Conservation (phyloP, 768 basidiomycete species). For the Lactarius pseudohatsudake region DNA sequence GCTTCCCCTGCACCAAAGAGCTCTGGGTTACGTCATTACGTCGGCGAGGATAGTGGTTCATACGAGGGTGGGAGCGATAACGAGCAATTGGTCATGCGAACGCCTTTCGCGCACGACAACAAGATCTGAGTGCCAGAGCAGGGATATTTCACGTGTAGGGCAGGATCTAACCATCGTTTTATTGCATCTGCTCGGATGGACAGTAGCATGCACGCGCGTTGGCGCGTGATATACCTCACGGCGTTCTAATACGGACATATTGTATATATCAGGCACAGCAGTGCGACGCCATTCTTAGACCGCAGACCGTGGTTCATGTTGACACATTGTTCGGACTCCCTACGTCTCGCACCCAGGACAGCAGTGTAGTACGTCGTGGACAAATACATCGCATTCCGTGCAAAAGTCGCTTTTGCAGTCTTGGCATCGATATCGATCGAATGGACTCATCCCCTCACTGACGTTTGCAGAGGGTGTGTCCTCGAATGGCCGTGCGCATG, state of each 20-base stretch:
- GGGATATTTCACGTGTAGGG: not conserved
- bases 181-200: not conserved
- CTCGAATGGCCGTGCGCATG: constrained; percentile 75
- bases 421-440: constrained; percentile 87
- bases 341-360: constrained; percentile 82
- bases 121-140: constrained; percentile 11
- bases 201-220: not conserved
- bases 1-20: constrained; percentile 37
- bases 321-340: not conserved
- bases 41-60: constrained; percentile 44
- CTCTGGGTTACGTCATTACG: constrained; percentile 56
- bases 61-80: constrained; percentile 44
- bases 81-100: constrained; percentile 47
- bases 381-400: constrained; percentile 92
- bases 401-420: constrained; percentile 89
- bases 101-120: constrained; percentile 25
- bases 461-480: constrained; percentile 38
- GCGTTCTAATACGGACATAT: constrained; percentile 2
- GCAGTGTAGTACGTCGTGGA: constrained; percentile 93
- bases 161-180: not conserved
- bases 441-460: constrained; percentile 72
- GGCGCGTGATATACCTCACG: constrained; percentile 8
- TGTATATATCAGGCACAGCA: not conserved
- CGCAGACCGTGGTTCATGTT: not conserved
- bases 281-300: not conserved